Percentiles rank a stretch among this genome's conserved stretches.
Conservation (phyloP, 805 yeast species). For the Hanseniaspora lachancei region DNA sequence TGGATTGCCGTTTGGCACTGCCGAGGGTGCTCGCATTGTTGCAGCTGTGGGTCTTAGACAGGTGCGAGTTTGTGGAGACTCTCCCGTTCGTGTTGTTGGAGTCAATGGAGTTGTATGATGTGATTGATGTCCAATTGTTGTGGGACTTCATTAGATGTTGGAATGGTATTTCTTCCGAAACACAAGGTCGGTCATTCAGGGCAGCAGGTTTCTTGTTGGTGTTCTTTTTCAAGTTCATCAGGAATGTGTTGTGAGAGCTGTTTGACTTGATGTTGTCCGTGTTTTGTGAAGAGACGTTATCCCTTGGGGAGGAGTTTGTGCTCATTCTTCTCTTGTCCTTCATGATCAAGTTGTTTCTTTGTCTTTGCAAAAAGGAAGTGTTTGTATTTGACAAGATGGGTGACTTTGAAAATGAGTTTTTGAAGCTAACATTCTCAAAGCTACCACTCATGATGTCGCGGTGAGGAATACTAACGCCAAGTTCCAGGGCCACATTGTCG, state of each 20-base stretch:
- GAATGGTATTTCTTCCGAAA: not conserved
- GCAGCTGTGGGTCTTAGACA: not conserved
- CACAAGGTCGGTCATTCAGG: not conserved
- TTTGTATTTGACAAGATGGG: not conserved
- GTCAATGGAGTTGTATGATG: not conserved
- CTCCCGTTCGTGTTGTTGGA: not conserved
- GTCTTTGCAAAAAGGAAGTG: not conserved
- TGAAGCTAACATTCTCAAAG: not conserved
- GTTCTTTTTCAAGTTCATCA: constrained; percentile 2
- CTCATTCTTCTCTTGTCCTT: not conserved
- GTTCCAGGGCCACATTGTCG: not conserved
- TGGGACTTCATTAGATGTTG: constrained; percentile 7
- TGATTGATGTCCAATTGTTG: constrained; percentile 7
- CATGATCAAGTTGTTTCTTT: not conserved
- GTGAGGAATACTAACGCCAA: not conserved
- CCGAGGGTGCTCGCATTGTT: not conserved
- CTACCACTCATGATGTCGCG: not conserved
- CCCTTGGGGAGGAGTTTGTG: not conserved
- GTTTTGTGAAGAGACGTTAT: not conserved
- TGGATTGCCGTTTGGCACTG: not conserved
- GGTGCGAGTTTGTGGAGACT: not conserved
- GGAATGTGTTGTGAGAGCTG: constrained; percentile 8
- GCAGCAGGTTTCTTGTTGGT: not conserved
- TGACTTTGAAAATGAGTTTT: not conserved
- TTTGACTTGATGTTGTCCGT: not conserved